phyloP scores from a whole-genome alignment of 1,284 basidiomycete genomes.

The Puccinia hordei region DNA sequence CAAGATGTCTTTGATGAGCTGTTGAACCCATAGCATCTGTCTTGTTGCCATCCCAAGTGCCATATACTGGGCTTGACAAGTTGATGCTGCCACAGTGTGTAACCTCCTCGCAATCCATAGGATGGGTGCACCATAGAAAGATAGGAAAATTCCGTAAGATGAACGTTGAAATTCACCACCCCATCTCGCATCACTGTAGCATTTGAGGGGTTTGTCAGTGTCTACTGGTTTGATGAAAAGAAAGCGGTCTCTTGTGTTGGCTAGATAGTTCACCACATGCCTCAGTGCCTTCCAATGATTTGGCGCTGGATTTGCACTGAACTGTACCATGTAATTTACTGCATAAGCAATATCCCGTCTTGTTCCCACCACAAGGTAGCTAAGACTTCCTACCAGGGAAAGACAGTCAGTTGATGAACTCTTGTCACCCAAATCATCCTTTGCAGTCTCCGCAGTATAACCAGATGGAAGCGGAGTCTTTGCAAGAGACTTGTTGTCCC shows the following conservation, averaged over 20 bases:
- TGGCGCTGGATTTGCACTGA: neutral
- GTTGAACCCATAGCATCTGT: neutral
- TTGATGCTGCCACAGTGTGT: slow-evolving; percentile 7
- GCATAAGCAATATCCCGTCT: slow-evolving; percentile 20
- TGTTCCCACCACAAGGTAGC: slow-evolving; percentile 13
- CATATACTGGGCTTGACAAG: slow-evolving; percentile 15
- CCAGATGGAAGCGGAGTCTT: slow-evolving; percentile 3
- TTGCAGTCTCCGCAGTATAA: neutral
- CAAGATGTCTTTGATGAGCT: neutral
- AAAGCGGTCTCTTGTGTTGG: neutral
- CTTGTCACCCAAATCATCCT: neutral
- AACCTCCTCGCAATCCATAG: neutral
- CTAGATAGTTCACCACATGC: slow-evolving; percentile 7
- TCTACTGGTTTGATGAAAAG: neutral
- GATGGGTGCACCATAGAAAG: slow-evolving; percentile 1
- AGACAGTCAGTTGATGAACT: neutral
- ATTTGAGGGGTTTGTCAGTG: neutral
- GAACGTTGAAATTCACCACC: neutral
- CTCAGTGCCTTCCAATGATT: slow-evolving; percentile 18
- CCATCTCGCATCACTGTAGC: slow-evolving; percentile 9
- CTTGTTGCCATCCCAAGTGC: too few species aligned
- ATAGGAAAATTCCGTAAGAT: neutral
- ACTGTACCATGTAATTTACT: slow-evolving; percentile 15
- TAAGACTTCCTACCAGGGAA: slow-evolving; percentile 8
- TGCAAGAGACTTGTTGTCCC: neutral